Evolutionary conservation across 2,329 filamentous ascomycete genomes (phyloP).

Genomic region (Fusarium fujikuroi): DNA sequence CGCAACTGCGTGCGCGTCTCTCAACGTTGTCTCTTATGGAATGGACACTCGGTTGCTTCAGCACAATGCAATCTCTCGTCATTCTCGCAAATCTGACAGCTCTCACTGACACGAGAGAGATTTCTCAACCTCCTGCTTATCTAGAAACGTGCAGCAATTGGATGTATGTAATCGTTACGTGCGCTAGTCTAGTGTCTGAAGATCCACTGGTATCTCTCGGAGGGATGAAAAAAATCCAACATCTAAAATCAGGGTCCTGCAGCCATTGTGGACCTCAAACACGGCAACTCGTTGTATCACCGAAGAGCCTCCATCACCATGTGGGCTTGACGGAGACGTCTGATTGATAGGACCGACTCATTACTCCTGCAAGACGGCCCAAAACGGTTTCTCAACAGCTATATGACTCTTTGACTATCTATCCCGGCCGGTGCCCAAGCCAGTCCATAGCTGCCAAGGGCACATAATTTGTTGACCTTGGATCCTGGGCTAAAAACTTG

Average conservation of each 20-base stretch:
- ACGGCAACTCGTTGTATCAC: conserved; percentile 32
- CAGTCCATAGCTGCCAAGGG: conserved; percentile 19
- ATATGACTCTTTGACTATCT: conserved; percentile 36
- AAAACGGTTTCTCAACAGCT: conserved; percentile 24
- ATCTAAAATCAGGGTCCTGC: conserved; percentile 38
- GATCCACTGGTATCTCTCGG: conserved; percentile 30
- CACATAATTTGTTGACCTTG: conserved; percentile 4
- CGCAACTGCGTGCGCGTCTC: neutral
- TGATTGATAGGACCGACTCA: conserved; percentile 39
- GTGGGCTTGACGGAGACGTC: conserved; percentile 36
- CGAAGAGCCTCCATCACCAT: conserved; percentile 45
- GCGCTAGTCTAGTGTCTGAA: conserved; percentile 34
- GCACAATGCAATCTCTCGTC: neutral
- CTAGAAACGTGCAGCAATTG: conserved; percentile 29
- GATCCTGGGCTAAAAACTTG: conserved; percentile 20
- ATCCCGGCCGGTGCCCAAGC: conserved; percentile 23
- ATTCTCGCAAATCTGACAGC: conserved; percentile 7
- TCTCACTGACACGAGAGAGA: neutral
- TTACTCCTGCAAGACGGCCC: conserved; percentile 15
- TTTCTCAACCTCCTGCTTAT: conserved; percentile 24
- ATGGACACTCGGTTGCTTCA: neutral
- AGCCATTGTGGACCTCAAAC: conserved; percentile 32
- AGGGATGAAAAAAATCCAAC: conserved; percentile 7
- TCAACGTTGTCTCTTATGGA: neutral
- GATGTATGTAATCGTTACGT: conserved; percentile 40